Evolutionary conservation across 495 filamentous ascomycete genomes (phyloP), one percentile per base, ranked within the genome.

Genomic region (Aspergillus bridgeri): DNA sequence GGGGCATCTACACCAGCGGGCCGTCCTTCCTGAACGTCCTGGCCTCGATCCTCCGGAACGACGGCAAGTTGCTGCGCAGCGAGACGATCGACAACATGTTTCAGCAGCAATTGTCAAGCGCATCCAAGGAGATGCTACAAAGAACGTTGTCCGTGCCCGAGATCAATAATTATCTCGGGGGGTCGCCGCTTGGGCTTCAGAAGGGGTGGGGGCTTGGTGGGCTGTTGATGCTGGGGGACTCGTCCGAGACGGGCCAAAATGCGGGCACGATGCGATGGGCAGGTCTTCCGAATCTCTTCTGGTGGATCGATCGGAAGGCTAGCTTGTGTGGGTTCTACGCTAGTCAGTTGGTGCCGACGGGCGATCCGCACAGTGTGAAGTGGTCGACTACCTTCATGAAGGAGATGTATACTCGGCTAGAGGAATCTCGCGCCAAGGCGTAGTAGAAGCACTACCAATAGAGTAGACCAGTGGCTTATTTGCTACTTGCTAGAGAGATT

Each of bases 221-320:
- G 23, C 23, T 55, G 42, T 25, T 47, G 29, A 55, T 44, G 22
- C 15, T 47, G 53, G 24, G 48, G 43, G 53, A 47, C 25, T 33
- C 29, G 29, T 6, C 29, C 29, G 43, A 27, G 21, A 24, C 29
- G 6, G 44, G 53, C 44, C n/a, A 19, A 46, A 46, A 22, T 4
- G 21, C n/a, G 13, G 51, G 42, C 7, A 21, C 53, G 0, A 20
- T 55, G 19, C 19, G 9, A 24, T 55, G 53, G 53, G 38, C 42
- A 2, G 53, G 53, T 17, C 21, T 22, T 9, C 53, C 53, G 42
- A 55, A 55, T 55, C 42, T 45, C n/a, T 45, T 46, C 42, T 55
- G 53, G 53, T 53, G 27, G 27, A 44, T 53, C 22, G 38, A 53
- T 24, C 51, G 51, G 3, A 33, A 46, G 44, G 18, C n/a, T 18